phyloP scores from a whole-genome alignment of 2,329 filamentous ascomycete genomes.

The Penicillium paneum region DNA sequence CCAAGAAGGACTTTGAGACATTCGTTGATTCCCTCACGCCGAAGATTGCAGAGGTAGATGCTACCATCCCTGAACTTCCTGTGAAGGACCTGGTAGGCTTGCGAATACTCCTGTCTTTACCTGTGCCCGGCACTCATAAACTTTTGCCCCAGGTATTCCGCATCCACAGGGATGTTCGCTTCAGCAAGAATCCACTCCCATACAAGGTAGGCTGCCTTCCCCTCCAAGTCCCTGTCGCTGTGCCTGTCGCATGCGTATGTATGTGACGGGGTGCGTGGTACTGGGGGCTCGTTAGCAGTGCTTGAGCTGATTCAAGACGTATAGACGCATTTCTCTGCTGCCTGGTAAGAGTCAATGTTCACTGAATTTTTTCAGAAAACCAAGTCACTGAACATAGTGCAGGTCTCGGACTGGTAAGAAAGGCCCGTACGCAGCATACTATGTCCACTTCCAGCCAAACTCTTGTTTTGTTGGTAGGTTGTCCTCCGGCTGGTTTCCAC shows the following conservation, averaged over 20 bases:
- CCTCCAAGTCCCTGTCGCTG: neutral
- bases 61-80: constrained; percentile 81
- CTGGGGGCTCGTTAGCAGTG: constrained; percentile 12
- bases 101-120: neutral
- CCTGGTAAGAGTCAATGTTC: constrained; percentile 55
- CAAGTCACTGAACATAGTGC: constrained; percentile 19
- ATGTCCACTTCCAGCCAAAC: constrained; percentile 74
- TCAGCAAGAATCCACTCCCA: constrained; percentile 77
- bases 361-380: constrained; percentile 1
- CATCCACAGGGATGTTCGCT: constrained; percentile 82
- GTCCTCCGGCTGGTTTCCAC: neutral
- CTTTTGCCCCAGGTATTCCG: constrained; percentile 61
- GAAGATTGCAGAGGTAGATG: constrained; percentile 68
- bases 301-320: constrained; percentile 23
- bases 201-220: constrained; percentile 65
- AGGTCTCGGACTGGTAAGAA: constrained; percentile 82
- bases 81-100: constrained; percentile 69
- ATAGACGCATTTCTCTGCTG: constrained; percentile 76
- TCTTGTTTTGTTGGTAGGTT: constrained; percentile 68
- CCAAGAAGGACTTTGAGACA: constrained; percentile 75
- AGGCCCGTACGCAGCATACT: constrained; percentile 84
- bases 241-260: neutral
- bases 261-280: constrained; percentile 11
- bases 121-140: constrained; percentile 9
- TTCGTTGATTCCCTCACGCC: constrained; percentile 72